Percentiles rank a stretch among this genome's conserved stretches.
Conservation (phyloP, 768 basidiomycete species). For the Rubroboletus pulcherrimus region DNA sequence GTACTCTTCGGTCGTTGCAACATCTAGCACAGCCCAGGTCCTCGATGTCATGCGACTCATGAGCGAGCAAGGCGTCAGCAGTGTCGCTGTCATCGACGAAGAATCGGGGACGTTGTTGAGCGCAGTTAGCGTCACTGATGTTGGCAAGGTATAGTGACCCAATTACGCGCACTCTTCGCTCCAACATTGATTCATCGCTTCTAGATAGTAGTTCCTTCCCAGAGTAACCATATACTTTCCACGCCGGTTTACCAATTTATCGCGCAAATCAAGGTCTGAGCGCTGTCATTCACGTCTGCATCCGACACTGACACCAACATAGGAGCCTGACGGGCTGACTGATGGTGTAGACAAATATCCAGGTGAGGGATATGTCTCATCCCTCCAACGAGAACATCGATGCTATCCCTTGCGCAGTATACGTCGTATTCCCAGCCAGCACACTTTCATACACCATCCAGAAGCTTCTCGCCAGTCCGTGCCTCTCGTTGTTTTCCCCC, state of each 20-base stretch:
- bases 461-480: conserved; percentile 79
- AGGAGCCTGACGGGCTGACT: conserved; percentile 71
- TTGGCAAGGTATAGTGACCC: conserved; percentile 55
- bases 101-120: conserved; percentile 60
- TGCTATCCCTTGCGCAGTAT: conserved; percentile 43
- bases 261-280: conserved; percentile 61
- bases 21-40: conserved; percentile 57
- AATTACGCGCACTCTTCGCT: not conserved
- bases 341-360: conserved; percentile 81
- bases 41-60: conserved; percentile 81
- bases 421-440: conserved; percentile 65
- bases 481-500: not conserved
- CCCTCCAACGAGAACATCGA: not conserved
- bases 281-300: not conserved
- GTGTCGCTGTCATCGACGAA: conserved; percentile 72
- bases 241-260: conserved; percentile 69
- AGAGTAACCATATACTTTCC: conserved; percentile 73
- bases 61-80: conserved; percentile 84
- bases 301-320: conserved; percentile 2
- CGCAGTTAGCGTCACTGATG: conserved; percentile 78
- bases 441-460: conserved; percentile 68
- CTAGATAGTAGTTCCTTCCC: conserved; percentile 74
- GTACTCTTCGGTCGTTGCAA: conserved; percentile 58
- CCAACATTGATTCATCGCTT: not conserved
- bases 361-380: conserved; percentile 37